phyloP scores from a whole-genome alignment of 169 alveolate genomes.

The Plasmodium blacklocki region DNA sequence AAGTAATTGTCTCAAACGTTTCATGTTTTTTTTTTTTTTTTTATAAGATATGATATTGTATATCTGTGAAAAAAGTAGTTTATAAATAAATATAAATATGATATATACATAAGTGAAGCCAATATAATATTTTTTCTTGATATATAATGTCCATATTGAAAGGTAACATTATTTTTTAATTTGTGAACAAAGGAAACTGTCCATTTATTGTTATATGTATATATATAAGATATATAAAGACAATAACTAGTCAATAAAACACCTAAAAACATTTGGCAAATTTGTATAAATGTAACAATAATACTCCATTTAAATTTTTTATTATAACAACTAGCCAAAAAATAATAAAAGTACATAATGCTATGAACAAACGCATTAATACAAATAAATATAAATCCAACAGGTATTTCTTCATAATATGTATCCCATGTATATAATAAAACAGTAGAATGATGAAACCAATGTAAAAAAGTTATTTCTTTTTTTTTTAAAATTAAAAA shows the following conservation, averaged over 20 bases:
- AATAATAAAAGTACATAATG: slow-evolving; percentile 89
- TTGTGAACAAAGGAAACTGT: slow-evolving; percentile 1
- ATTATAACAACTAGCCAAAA: slow-evolving; percentile 78
- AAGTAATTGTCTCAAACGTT: neutral
- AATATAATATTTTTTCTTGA: slow-evolving; percentile 55
- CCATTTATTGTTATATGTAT: slow-evolving; percentile 52
- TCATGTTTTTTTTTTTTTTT: neutral
- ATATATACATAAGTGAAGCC: slow-evolving; percentile 79
- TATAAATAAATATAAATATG: slow-evolving; percentile 73
- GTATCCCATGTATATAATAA: slow-evolving; percentile 91
- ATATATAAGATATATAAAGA: slow-evolving; percentile 50
- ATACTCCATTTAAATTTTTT: slow-evolving; percentile 86
- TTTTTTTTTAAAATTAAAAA: slow-evolving; percentile 85
- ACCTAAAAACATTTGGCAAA: slow-evolving; percentile 87
- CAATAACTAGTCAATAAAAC: slow-evolving; percentile 59
- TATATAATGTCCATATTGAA: slow-evolving; percentile 76
- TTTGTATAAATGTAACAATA: slow-evolving; percentile 84
- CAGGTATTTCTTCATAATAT: slow-evolving; percentile 84
- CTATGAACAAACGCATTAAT: slow-evolving; percentile 88
- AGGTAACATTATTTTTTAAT: slow-evolving; percentile 37
- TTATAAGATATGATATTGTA: neutral
- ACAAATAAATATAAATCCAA: slow-evolving; percentile 87
- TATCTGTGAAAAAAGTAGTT: slow-evolving; percentile 77
- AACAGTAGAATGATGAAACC: slow-evolving; percentile 92
- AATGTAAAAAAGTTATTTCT: slow-evolving; percentile 84